Base-by-base conservation (phyloP, 2,329 filamentous ascomycete species). In the Aspergillus sp. region DNA sequence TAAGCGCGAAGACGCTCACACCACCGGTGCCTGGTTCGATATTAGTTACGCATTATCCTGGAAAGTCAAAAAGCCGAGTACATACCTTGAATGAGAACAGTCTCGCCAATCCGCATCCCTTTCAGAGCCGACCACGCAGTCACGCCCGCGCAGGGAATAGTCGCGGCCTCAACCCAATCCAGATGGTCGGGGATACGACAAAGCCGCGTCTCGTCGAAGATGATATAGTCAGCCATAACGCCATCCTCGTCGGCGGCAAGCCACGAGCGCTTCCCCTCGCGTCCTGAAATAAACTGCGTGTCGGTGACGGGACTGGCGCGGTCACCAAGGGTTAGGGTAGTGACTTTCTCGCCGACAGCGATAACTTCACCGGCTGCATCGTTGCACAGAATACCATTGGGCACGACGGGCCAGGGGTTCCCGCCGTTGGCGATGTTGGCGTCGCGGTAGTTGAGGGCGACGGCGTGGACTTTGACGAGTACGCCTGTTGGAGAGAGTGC, bases 121-220 rank as follows among this genome's bases (percentile, higher is more conserved):
- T 75, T 77, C n/a, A 80, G 59, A 0, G 77, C 76, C 46, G 71
- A 68, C 76, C 79, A 81, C 1, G 79, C 79, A 0, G 79, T 81
- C 0, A 75, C 68, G 0, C 76, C 79, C 19, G 79, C 78, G 39
- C 77, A 80, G 0, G 77, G 77, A 15, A 81, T 70, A 1, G 72
- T 72, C 7, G 67, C 64, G 2, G 76, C 73, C 3, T 71, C 61
- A 1, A 67, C 57, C 72, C 73, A 79, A 37, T 70, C 62, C 17
- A 80, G 63, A 52, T 79, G 66, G 0, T 53, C 54, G 0, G 77
- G 78, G 0, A 79, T 52, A 46, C 73, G 76, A 23, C 61, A 67
- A 3, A 80, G 46, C 8, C 66, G 61, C 35, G 66, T 60, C 60
- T 79, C 76, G 23, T 78, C 72, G 53, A 77, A 79, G 0, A 79